Percentiles rank a stretch among this genome's conserved stretches.
phyloP scores from a whole-genome alignment of 2,329 filamentous ascomycete genomes.

The Colletotrichum lentis region DNA sequence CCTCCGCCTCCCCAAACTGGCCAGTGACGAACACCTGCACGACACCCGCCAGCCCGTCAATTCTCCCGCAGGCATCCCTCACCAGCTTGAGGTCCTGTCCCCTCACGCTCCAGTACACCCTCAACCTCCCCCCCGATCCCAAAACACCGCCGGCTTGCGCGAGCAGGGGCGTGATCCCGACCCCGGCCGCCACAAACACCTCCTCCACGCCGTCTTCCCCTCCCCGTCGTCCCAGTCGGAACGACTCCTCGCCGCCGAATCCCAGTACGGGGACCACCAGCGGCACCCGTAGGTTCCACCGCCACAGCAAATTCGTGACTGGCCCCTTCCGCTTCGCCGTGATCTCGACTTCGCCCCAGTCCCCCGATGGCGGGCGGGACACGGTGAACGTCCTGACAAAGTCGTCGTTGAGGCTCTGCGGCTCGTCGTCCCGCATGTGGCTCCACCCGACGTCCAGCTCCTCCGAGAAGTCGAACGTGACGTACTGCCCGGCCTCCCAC shows the following conservation, averaged over 20 bases:
- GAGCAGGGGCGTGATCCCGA: constrained; percentile 85
- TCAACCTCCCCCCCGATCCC: constrained; percentile 50
- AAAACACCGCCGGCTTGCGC: constrained; percentile 67
- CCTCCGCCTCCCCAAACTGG: constrained; percentile 40
- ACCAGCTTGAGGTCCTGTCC: constrained; percentile 70
- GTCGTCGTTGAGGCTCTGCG: constrained; percentile 83
- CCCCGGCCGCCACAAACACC: constrained; percentile 78
- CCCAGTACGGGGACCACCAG: constrained; percentile 75
- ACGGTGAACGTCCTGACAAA: constrained; percentile 85
- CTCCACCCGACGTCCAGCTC: constrained; percentile 78
- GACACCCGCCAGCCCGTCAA: constrained; percentile 59
- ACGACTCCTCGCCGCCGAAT: constrained; percentile 70
- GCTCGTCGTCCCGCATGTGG: constrained; percentile 86
- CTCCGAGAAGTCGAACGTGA: constrained; percentile 74
- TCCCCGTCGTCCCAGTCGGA: constrained; percentile 42
- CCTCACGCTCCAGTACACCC: constrained; percentile 74
- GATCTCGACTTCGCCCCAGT: constrained; percentile 65
- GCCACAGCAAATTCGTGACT: constrained; percentile 72
- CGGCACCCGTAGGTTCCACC: constrained; percentile 59
- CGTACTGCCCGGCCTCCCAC: constrained; percentile 78
- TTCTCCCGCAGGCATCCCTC: constrained; percentile 62
- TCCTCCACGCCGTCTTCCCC: constrained; percentile 43
- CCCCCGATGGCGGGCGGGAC: constrained; percentile 66
- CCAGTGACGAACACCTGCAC: constrained; percentile 74
- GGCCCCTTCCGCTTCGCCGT: constrained; percentile 74